Evolutionary conservation across 2,329 filamentous ascomycete species (phyloP), one percentile per base, ranked within the genome.

Genomic region (Helminthosporium solani): DNA sequence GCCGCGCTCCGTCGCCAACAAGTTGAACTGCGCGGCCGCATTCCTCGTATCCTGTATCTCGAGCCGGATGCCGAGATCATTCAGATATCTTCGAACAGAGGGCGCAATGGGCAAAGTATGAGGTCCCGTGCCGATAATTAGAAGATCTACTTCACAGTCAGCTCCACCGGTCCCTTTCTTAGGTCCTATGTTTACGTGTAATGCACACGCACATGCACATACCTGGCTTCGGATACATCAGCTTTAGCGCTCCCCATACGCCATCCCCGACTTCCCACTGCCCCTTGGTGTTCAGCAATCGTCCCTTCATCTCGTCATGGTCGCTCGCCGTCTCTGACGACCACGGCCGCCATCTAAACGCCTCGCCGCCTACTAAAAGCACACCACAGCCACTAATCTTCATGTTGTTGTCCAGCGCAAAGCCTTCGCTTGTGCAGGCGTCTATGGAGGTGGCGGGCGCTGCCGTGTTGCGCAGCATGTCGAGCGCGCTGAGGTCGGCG

Each of bases 31-130:
- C 27, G 91, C 87, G 1, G 92, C 89, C 7, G 94, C 94, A 71
- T 97, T 97, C 53, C 90, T 79, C 25, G 94, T 97, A 72, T 97
- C 94, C 63, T 92, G 80, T 3, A 96, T 79, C 63, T 99, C 94
- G 4, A 97, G 78, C 46, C 89, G 79, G 57, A 97, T 87, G 0
- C 94, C 94, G 33, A 97, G 71, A 23, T 81, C 79, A 51, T 85
- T 86, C 46, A 99, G 83, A 57, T 84, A 78, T 47, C 78, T 78
- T 57, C 86, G 84, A 34, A 89, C 88, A 57, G 83, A 78, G 1
- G 88, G 87, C 45, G 87, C 88, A 7, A 97, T 72, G 0, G 90
- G 90, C 40, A 84, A 75, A 40, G 94, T 88, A 16, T 80, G 78
- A 16, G 81, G 82, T 0, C 94, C 94, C 3, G 94, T 81, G 1